phyloP scores from a whole-genome alignment of 306 rosid genomes.

The Clitoria ternatea region DNA sequence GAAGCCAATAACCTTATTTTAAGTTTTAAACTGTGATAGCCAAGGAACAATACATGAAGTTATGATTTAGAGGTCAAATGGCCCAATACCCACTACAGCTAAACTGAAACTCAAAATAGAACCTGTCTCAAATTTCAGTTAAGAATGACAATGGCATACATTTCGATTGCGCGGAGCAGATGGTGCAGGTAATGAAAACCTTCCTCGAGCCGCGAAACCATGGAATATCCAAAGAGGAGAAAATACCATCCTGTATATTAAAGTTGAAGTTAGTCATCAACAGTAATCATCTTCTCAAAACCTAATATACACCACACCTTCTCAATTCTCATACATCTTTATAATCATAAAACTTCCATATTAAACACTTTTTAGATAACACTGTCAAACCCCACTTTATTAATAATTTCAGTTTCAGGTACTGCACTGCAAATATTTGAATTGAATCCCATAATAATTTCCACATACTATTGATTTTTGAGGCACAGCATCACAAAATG shows the following conservation, averaged over 20 bases:
- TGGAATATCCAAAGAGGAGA: slow-evolving; percentile 94
- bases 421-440: not conserved
- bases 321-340: slow-evolving; percentile 1
- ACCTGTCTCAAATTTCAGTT: slow-evolving; percentile 8
- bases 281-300: not conserved
- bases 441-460: slow-evolving; percentile 12
- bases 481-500: not conserved
- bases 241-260: slow-evolving; percentile 66
- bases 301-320: not conserved
- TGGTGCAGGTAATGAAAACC: slow-evolving; percentile 98
- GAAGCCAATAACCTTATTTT: slow-evolving; percentile 7
- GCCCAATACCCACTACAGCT: not conserved
- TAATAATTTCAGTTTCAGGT: not conserved
- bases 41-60: slow-evolving; percentile 15
- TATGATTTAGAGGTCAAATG: slow-evolving; percentile 14
- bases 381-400: no score
- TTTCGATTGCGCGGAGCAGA: slow-evolving; percentile 90
- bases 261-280: slow-evolving; percentile 22
- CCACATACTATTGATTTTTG: not conserved
- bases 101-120: slow-evolving; percentile 13
- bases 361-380: no score
- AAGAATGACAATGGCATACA: slow-evolving; percentile 45
- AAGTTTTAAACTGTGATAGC: not conserved
- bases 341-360: not conserved
- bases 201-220: slow-evolving; percentile 89